Conservation (phyloP, 73 alveolate genomes). For the Blepharisma stoltei region DNA sequence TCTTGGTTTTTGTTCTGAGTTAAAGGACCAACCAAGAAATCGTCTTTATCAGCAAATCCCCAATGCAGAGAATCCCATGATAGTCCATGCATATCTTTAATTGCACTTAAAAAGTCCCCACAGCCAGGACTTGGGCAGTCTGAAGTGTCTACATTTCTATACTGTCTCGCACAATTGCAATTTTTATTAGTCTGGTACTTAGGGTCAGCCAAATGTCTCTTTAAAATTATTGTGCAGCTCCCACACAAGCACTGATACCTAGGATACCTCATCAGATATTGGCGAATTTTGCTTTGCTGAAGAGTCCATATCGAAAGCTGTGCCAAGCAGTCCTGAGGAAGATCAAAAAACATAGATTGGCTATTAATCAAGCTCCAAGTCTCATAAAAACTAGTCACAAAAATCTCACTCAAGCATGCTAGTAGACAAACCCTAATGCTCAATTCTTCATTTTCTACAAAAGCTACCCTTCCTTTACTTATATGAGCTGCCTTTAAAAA, state of each 20-base stretch:
- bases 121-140: constrained; percentile 86
- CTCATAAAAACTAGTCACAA: constrained; percentile 86
- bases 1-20: constrained; percentile 49
- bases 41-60: constrained; percentile 69
- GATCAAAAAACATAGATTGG: constrained; percentile 37
- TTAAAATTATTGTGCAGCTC: constrained; percentile 49
- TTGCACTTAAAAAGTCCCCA: constrained; percentile 54
- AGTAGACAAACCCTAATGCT: constrained; percentile 73
- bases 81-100: constrained; percentile 49
- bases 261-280: constrained; percentile 66
- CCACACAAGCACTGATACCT: constrained; percentile 78
- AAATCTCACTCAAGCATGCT: constrained; percentile 68
- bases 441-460: constrained; percentile 83
- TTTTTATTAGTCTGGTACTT: constrained; percentile 49
- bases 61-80: constrained; percentile 63
- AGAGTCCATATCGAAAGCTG: constrained; percentile 17
- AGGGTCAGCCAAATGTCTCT: constrained; percentile 61
- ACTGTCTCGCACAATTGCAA: constrained; percentile 60
- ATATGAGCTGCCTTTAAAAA: constrained; percentile 75
- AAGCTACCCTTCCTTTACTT: constrained; percentile 84
- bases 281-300: constrained; percentile 32
- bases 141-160: constrained; percentile 63
- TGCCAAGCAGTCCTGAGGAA: constrained; percentile 33
- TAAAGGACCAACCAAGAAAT: constrained; percentile 71
- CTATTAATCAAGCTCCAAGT: constrained; percentile 73